phyloP scores from a whole-genome alignment of 495 filamentous ascomycete species.

The Neurospora intermedia region DNA sequence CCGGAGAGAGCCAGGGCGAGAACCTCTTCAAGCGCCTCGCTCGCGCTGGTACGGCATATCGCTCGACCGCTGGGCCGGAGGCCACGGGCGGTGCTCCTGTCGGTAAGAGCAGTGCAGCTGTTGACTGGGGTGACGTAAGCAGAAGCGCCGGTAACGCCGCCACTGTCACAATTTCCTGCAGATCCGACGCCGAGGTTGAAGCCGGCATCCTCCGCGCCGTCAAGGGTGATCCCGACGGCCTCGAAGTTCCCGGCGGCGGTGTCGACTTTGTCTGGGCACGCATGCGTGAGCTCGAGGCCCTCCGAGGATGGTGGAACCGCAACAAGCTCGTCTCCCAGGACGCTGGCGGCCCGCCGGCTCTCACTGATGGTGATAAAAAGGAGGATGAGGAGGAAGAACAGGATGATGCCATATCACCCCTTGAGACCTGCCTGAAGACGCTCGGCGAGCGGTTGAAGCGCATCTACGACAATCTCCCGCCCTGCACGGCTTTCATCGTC shows the following conservation, averaged over 20 bases:
- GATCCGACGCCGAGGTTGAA: slow-evolving; percentile 63
- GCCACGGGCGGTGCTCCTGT: slow-evolving; percentile 35
- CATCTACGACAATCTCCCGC: slow-evolving; percentile 67
- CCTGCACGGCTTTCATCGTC: slow-evolving; percentile 77
- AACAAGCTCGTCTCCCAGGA: slow-evolving; percentile 25
- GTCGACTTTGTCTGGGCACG: slow-evolving; percentile 87
- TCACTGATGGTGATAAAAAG: background rate
- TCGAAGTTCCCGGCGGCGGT: slow-evolving; percentile 53
- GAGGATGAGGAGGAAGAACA: background rate
- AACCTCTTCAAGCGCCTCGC: slow-evolving; percentile 77
- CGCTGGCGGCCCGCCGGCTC: slow-evolving; percentile 6
- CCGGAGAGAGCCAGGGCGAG: slow-evolving; percentile 61
- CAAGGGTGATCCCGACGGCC: slow-evolving; percentile 53
- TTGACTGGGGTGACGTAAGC: slow-evolving; percentile 80
- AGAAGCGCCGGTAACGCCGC: slow-evolving; percentile 64
- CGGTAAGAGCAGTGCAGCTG: slow-evolving; percentile 63
- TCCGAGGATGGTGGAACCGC: slow-evolving; percentile 73
- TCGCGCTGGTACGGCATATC: slow-evolving; percentile 41
- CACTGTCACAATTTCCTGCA: slow-evolving; percentile 59
- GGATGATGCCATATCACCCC: slow-evolving; percentile 27
- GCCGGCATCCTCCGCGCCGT: slow-evolving; percentile 56
- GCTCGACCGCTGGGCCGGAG: slow-evolving; percentile 40
- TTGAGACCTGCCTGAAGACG: slow-evolving; percentile 37
- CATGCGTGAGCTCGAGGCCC: slow-evolving; percentile 70
- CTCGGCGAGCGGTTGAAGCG: slow-evolving; percentile 46